Evolutionary conservation across 192 early-diverging fungal species (phyloP).

Genomic region (Entophlyctis luteolus): DNA sequence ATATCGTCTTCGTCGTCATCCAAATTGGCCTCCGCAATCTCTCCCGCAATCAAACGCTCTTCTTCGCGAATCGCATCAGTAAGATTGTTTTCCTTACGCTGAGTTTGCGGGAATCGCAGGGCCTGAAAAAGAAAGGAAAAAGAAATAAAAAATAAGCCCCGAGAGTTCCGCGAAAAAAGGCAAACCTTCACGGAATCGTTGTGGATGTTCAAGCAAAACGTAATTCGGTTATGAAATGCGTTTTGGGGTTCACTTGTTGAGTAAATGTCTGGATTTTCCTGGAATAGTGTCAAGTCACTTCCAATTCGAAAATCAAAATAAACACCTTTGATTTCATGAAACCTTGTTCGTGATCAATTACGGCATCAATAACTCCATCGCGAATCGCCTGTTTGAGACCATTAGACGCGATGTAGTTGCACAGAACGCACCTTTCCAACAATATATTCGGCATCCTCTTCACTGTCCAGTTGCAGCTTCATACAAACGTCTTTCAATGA

Average conservation of each 20-base stretch:
- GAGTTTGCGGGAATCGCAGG: constrained; percentile 91
- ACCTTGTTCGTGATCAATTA: constrained; percentile 88
- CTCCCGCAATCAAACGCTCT: constrained; percentile 86
- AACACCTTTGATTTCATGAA: constrained; percentile 81
- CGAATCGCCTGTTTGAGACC: constrained; percentile 66
- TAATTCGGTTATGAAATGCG: constrained; percentile 91
- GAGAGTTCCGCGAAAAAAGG: not conserved
- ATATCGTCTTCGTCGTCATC: constrained; percentile 81
- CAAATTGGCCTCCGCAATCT: constrained; percentile 84
- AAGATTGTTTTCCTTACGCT: constrained; percentile 77
- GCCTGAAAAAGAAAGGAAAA: constrained; percentile 47
- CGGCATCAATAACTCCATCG: constrained; percentile 97
- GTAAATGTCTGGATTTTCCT: constrained; percentile 92
- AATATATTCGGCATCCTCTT: constrained; percentile 99
- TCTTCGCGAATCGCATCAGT: constrained; percentile 78
- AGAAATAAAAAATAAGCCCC: not conserved
- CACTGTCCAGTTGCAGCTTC: constrained; percentile 94
- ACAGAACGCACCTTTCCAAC: constrained; percentile 72
- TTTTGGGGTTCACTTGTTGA: constrained; percentile 93
- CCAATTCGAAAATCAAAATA: not conserved
- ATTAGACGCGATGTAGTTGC: not conserved
- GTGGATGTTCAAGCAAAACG: constrained; percentile 92
- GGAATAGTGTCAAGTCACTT: not conserved
- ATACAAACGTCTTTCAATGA: constrained; percentile 93
- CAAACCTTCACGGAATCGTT: constrained; percentile 89